Conservation (phyloP, 148 eudicot species). For the Suaeda aralocaspica region DNA sequence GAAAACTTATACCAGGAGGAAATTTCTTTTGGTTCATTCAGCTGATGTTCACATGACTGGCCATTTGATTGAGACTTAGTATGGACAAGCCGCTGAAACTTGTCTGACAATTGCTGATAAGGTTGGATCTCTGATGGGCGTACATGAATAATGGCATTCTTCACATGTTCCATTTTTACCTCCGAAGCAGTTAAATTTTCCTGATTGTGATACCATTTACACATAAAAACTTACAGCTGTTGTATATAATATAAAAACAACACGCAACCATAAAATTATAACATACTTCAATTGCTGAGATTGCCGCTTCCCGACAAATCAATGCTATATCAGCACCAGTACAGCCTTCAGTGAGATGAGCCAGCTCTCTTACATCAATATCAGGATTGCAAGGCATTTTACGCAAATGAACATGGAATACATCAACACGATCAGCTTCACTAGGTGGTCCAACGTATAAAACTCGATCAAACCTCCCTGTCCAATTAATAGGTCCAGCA, state of each 20-base stretch:
- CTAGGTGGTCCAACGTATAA: conserved; percentile 85
- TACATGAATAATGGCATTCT: conserved; percentile 49
- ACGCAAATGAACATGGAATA: conserved; percentile 70
- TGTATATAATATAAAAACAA: neutral
- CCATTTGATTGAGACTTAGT: conserved; percentile 39
- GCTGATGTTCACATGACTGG: conserved; percentile 29
- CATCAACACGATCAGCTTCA: conserved; percentile 62
- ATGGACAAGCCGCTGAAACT: conserved; percentile 63
- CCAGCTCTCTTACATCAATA: conserved; percentile 54
- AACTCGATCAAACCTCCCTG: conserved; percentile 88
- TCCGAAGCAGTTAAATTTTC: conserved; percentile 56
- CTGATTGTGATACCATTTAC: conserved; percentile 35
- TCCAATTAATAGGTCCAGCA: conserved; percentile 18
- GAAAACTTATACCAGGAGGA: conserved; percentile 36
- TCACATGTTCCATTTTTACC: conserved; percentile 77
- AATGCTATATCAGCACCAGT: conserved; percentile 92
- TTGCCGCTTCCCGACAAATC: conserved; percentile 77
- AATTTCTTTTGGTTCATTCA: conserved; percentile 26
- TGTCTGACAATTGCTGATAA: conserved; percentile 54
- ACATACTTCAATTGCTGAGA: conserved; percentile 72
- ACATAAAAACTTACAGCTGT: neutral
- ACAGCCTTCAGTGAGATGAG: conserved; percentile 66
- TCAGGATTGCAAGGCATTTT: conserved; percentile 63
- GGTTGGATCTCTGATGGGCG: conserved; percentile 63
- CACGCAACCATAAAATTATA: neutral